A percentile compares a stretch with the other conserved stretches of the same genome.
These are phyloP conservation scores for Kluyveromyces sp. DNA, from an alignment of 1,139 yeast genomes.

Conservation along the genomic window DNA sequence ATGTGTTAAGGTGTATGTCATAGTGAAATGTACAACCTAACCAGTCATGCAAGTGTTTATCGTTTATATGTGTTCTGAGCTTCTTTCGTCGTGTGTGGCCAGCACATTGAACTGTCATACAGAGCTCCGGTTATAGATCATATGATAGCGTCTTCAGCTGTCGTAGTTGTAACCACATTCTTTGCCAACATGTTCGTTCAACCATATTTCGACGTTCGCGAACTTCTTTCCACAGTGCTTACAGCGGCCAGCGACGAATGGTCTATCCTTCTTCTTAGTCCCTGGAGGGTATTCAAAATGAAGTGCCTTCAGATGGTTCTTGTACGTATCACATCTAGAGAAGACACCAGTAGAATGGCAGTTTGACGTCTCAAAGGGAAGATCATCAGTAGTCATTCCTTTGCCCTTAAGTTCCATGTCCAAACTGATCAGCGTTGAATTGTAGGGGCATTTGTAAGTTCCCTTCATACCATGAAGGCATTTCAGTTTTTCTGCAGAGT, in stretches of 20 bases:
- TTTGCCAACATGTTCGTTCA: conserved; percentile 61
- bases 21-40: too few relatives aligned
- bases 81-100: not conserved
- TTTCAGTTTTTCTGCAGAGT: conserved; percentile 19
- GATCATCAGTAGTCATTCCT: conserved; percentile 19
- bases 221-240: conserved; percentile 65
- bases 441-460: conserved; percentile 44
- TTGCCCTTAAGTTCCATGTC: conserved; percentile 25
- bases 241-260: conserved; percentile 63
- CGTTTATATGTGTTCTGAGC: too few relatives aligned
- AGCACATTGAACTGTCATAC: too few relatives aligned
- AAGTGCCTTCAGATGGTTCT: conserved; percentile 81
- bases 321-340: conserved; percentile 84
- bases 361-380: conserved; percentile 25
- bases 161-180: conserved; percentile 37
- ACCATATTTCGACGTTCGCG: conserved; percentile 71
- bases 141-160: not conserved
- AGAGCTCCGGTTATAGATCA: too few relatives aligned
- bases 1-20: too few relatives aligned
- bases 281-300: conserved; percentile 88
- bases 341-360: conserved; percentile 83
- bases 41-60: too few relatives aligned
- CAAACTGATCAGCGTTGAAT: conserved; percentile 26
- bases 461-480: conserved; percentile 34
- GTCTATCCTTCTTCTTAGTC: conserved; percentile 71